phyloP scores from a whole-genome alignment of 2,329 filamentous ascomycete species.

The Cladosporium austrohemisphaericum region DNA sequence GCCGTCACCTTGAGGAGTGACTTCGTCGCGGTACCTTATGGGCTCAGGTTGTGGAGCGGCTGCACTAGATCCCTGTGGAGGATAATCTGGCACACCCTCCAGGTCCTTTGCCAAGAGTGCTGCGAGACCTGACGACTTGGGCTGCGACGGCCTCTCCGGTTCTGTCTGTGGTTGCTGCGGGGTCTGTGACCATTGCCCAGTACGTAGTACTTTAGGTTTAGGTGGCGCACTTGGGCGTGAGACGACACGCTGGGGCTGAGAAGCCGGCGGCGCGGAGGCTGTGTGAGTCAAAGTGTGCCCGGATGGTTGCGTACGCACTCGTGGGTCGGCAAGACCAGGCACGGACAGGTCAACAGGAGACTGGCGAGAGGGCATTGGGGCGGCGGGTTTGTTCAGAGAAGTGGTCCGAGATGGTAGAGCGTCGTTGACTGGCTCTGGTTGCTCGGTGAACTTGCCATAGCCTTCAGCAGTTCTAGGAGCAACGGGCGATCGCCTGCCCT shows the following conservation, averaged over 20 bases:
- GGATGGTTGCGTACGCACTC: constrained; percentile 10
- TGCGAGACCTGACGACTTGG: constrained; percentile 29
- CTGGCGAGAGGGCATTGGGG: not conserved
- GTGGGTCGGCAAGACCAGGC: constrained; percentile 2
- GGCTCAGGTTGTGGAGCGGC: not conserved
- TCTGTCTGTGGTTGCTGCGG: constrained; percentile 5
- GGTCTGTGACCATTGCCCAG: constrained; percentile 25
- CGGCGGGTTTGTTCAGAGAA: not conserved
- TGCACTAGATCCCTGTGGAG: constrained; percentile 14
- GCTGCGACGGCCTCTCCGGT: not conserved
- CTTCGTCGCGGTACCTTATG: not conserved
- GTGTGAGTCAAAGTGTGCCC: constrained; percentile 12
- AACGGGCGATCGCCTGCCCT: constrained; percentile 59
- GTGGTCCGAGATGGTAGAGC: constrained; percentile 6
- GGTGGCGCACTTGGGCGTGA: constrained; percentile 55
- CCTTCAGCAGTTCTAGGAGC: constrained; percentile 73
- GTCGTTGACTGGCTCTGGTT: not conserved
- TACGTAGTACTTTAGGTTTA: constrained; percentile 58
- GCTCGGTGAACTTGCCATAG: constrained; percentile 79
- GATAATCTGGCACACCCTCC: constrained; percentile 36
- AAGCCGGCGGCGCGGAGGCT: not conserved
- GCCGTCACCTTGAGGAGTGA: not conserved
- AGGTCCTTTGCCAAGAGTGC: constrained; percentile 36
- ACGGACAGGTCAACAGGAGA: constrained; percentile 1
- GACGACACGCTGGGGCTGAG: constrained; percentile 23